Evolutionary conservation across 768 basidiomycete species (phyloP).

Genomic region (Udeniomyces megalosporus): DNA sequence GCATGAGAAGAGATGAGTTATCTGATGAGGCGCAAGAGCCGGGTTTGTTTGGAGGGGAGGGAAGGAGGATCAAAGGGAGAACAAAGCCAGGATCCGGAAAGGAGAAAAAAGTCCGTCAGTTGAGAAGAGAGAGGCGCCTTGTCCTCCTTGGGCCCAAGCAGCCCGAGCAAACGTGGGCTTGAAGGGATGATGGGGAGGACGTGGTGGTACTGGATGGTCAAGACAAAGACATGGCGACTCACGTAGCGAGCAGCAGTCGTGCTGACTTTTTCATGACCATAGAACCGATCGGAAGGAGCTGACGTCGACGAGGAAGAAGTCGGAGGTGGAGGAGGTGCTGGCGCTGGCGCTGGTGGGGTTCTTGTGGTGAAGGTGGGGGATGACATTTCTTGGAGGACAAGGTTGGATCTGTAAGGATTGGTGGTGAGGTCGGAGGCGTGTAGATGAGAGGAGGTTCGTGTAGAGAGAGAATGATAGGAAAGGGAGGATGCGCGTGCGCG

Average conservation of each 20-base stretch:
- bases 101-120: background rate
- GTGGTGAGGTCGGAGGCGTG: slow-evolving; percentile 17
- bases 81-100: background rate
- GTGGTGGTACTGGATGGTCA: no score
- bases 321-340: slow-evolving; percentile 21
- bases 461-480: background rate
- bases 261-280: slow-evolving; percentile 61
- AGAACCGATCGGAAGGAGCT: slow-evolving; percentile 30
- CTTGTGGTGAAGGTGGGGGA: background rate
- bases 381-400: no score
- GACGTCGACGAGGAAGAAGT: slow-evolving; percentile 23
- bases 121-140: no score
- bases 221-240: slow-evolving; percentile 12
- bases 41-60: no score
- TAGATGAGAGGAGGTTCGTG: slow-evolving; percentile 2
- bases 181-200: background rate
- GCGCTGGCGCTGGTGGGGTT: background rate
- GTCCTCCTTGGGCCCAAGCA: no score
- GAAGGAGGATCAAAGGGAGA: background rate
- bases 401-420: no score
- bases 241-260: slow-evolving; percentile 53
- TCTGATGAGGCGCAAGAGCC: slow-evolving; percentile 25
- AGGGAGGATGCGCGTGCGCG: background rate
- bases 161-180: no score
- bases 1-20: slow-evolving; percentile 70